These are phyloP conservation scores for Cercospora sp. DNA, from an alignment of 2,329 filamentous ascomycete genomes.

Conservation along the genomic window DNA sequence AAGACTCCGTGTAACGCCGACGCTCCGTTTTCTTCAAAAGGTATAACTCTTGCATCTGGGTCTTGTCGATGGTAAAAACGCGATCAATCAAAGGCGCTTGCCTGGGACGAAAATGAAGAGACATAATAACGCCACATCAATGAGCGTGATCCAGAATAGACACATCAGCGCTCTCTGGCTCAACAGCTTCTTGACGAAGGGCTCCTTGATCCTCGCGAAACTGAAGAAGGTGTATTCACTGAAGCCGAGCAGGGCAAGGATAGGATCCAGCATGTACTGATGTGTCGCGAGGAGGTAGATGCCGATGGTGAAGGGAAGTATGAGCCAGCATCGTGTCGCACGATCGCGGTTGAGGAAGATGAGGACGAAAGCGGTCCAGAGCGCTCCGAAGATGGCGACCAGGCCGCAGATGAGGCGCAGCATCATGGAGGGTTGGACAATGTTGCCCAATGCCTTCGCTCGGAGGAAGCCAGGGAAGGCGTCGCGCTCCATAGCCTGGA, in stretches of 20 bases:
- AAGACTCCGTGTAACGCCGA: background rate
- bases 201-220: constrained; percentile 84
- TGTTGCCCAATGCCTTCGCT: constrained; percentile 91
- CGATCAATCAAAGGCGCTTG: constrained; percentile 62
- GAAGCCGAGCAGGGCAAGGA: constrained; percentile 82
- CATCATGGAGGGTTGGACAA: constrained; percentile 87
- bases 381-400: constrained; percentile 81
- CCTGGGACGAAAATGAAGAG: constrained; percentile 95
- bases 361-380: constrained; percentile 91
- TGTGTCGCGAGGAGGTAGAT: constrained; percentile 88
- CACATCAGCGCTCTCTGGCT: constrained; percentile 82
- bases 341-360: constrained; percentile 84
- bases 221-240: constrained; percentile 97
- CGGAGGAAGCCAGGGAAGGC: constrained; percentile 97
- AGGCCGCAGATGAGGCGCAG: constrained; percentile 82
- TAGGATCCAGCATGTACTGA: constrained; percentile 91
- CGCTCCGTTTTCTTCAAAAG: background rate
- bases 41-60: background rate
- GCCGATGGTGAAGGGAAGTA: constrained; percentile 88
- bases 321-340: constrained; percentile 78
- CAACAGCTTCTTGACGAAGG: constrained; percentile 81
- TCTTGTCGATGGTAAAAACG: background rate
- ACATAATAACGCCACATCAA: constrained; percentile 79
- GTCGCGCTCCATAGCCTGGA: constrained; percentile 98
- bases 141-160: constrained; percentile 69